Base-by-base conservation (phyloP, 768 basidiomycete species). In the Amanita phalloides region DNA sequence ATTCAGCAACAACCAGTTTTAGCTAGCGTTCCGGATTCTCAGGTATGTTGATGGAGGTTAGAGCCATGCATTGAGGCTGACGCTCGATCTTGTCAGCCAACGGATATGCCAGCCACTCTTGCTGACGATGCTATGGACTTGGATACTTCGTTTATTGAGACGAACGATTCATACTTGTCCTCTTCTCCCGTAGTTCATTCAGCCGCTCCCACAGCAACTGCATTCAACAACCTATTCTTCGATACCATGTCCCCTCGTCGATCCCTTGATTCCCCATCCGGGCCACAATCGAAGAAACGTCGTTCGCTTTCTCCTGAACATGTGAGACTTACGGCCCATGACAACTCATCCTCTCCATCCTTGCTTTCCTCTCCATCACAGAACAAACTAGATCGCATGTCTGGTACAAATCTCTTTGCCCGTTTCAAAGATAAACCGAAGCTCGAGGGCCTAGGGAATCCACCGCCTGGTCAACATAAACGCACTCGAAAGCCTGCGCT, bases 111-210 rank as follows among this genome's bases (percentile, higher is more conserved):
- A 7, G 64, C 71, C 13, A 75, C 77, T 47, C 72, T 75, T 26
- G 68, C 67, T 39, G 77, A 80, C 57, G 75, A 87, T 64, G 83
- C 81, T 28, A 91, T 90, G 89, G 89, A 91, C 56, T 75, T 90
- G 33, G 89, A 91, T 61, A 74, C 76, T 14, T 77, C 77, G 17
- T 74, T 69, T 54, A 62, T 65, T 43, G 63, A 68, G 49, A 60
- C 64, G 37, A 60, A 58, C 26, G 52, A 56, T 44, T 56, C 52
- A 53, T 64, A 54, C 21, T 61, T 64, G 51, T 64, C 58, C 49
- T 69, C 65, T 53, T 65, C 67, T 48, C 69, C 55, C 54, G 65
- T 63, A 33, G 72, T 75, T 44, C 60, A 71, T 23, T 77, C 82
- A 8, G 74, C 77, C 21, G 76, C 73, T 11, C 73, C 81, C 0